Conservation (phyloP, 257 asterid species). For the Pogostemon cablin region DNA sequence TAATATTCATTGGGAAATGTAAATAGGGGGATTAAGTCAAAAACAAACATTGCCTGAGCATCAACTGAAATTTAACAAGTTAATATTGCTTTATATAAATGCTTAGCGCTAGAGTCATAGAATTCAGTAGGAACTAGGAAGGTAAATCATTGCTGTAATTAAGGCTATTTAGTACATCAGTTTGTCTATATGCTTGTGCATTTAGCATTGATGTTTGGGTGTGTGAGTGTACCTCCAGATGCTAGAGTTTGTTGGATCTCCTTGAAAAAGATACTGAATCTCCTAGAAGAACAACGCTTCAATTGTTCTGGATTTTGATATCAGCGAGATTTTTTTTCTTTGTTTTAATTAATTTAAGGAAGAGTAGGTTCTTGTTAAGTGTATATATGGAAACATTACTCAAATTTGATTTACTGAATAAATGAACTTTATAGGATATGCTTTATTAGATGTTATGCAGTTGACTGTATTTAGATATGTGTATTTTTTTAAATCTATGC, state of each 20-base stretch:
- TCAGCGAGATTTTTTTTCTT: not conserved
- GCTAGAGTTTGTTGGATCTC: constrained; percentile 22
- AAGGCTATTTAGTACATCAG: constrained; percentile 17
- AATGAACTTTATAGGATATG: constrained; percentile 18
- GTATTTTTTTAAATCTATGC: constrained; percentile 19
- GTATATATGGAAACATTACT: not conserved
- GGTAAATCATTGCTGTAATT: not conserved
- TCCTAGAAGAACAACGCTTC: not conserved
- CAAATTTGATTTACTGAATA: constrained; percentile 15
- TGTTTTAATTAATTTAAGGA: constrained; percentile 6
- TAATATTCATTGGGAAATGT: not conserved
- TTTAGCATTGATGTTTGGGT: constrained; percentile 22
- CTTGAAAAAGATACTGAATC: constrained; percentile 14
- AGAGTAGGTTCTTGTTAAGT: constrained; percentile 5
- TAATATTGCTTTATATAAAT: constrained; percentile 11
- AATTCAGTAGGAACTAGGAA: constrained; percentile 5
- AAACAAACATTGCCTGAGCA: constrained; percentile 5
- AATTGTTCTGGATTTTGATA: constrained; percentile 16
- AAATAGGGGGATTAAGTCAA: not conserved
- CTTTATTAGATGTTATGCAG: not conserved
- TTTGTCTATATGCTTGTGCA: constrained; percentile 6
- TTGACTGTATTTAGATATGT: not conserved
- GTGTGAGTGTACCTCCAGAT: constrained; percentile 14
- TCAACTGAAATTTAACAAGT: constrained; percentile 2
- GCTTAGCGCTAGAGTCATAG: constrained; percentile 4